Evolutionary conservation across 179 eudicot genomes (phyloP).

Genomic region (Carnegiea gigantea): DNA sequence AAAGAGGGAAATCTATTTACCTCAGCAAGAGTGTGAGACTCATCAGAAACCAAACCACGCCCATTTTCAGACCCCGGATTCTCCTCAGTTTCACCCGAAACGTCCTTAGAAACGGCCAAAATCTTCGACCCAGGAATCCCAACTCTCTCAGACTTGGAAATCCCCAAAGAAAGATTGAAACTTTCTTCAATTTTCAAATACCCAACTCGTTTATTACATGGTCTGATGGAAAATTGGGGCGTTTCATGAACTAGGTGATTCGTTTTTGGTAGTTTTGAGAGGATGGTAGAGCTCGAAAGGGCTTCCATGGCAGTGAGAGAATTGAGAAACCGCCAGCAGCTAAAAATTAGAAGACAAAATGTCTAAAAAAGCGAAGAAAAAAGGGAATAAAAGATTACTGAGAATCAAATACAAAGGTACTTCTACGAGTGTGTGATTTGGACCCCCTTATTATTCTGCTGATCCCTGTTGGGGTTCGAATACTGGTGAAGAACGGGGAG

Average conservation of each 20-base stretch:
- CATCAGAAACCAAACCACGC: conserved; percentile 34
- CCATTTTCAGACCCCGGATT: conserved; percentile 34
- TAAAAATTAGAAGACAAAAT: background rate
- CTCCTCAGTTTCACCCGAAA: conserved; percentile 40
- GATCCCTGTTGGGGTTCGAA: background rate
- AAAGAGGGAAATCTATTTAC: conserved; percentile 18
- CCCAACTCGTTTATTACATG: conserved; percentile 33
- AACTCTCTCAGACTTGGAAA: conserved; percentile 21
- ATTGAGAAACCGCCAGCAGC: background rate
- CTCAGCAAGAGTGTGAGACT: conserved; percentile 37
- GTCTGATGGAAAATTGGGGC: conserved; percentile 25
- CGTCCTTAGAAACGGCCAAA: conserved; percentile 42
- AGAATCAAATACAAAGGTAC: background rate
- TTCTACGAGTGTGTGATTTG: background rate
- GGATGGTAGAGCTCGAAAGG: conserved; percentile 45
- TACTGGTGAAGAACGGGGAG: background rate
- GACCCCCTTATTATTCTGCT: background rate
- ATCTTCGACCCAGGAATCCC: conserved; percentile 37
- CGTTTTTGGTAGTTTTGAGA: conserved; percentile 36
- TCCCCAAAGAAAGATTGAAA: conserved; percentile 27
- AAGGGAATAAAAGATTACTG: background rate
- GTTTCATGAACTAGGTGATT: conserved; percentile 25
- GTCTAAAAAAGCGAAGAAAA: background rate
- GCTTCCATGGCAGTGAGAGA: conserved; percentile 50
- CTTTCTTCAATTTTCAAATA: conserved; percentile 37